Percentiles rank a stretch among this genome's conserved stretches.
Evolutionary conservation across 1,284 basidiomycete species (phyloP).

Genomic region (Pseudozyma sp.): DNA sequence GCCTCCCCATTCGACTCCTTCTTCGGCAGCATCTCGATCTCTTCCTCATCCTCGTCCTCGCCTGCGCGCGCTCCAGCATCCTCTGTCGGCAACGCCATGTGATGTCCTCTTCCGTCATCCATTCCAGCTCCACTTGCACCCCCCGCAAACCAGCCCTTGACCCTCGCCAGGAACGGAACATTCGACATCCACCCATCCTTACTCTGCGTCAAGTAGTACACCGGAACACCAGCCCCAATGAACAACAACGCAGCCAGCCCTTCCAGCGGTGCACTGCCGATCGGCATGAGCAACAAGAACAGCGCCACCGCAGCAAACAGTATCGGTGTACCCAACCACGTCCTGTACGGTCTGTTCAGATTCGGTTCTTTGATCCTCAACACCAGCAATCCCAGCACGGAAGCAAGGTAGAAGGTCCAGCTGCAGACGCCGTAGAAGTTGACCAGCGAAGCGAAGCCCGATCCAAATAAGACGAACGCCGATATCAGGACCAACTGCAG

Average conservation of each 20-base stretch:
- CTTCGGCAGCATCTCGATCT: conserved; percentile 55
- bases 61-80: conserved; percentile 7
- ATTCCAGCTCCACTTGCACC: background rate
- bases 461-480: conserved; percentile 61
- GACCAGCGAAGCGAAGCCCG: conserved; percentile 71
- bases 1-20: background rate
- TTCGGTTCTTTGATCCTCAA: conserved; percentile 90
- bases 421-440: conserved; percentile 72
- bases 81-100: conserved; percentile 25
- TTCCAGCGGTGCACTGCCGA: conserved; percentile 90
- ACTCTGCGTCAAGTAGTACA: conserved; percentile 61
- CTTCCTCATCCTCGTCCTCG: conserved; percentile 46
- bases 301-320: conserved; percentile 89
- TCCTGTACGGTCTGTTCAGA: conserved; percentile 76
- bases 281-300: conserved; percentile 93
- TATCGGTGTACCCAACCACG: conserved; percentile 90
- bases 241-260: conserved; percentile 59
- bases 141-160: conserved; percentile 12
- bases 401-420: conserved; percentile 62
- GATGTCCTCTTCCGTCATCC: conserved; percentile 30
- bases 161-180: conserved; percentile 3
- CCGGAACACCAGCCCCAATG: conserved; percentile 57
- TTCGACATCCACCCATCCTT: conserved; percentile 10
- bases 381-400: conserved; percentile 83
- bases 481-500: conserved; percentile 72